Evolutionary conservation across 139 green algal species (phyloP).

Genomic region (Dunaliella primolecta): DNA sequence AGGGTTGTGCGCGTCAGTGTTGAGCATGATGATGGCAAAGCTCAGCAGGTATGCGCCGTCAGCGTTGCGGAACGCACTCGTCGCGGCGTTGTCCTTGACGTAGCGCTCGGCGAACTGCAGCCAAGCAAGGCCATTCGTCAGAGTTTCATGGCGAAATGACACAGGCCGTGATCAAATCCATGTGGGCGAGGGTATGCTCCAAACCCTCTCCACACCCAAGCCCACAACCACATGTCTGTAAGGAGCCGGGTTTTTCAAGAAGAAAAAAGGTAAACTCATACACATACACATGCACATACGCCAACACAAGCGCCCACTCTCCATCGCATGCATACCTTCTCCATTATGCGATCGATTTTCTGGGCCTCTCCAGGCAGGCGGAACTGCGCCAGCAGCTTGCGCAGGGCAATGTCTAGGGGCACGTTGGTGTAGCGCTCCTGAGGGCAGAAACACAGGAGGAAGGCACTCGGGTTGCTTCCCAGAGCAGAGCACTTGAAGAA

Average conservation of each 20-base stretch:
- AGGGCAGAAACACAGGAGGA: not conserved
- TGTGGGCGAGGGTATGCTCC: too few species aligned
- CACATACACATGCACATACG: not conserved
- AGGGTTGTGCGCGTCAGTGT: slow-evolving; percentile 94
- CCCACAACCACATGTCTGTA: too few species aligned
- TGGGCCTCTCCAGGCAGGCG: slow-evolving; percentile 73
- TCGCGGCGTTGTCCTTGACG: slow-evolving; percentile 37
- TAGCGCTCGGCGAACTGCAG: slow-evolving; percentile 44
- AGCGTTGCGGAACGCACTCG: slow-evolving; percentile 58
- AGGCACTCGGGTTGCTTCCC: too few species aligned
- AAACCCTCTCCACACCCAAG: too few species aligned
- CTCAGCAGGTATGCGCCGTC: slow-evolving; percentile 85
- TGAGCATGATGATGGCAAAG: slow-evolving; percentile 95
- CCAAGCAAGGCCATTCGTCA: too few species aligned
- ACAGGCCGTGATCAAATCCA: too few species aligned
- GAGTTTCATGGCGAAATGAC: too few species aligned
- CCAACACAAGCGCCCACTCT: not conserved
- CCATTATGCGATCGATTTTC: slow-evolving; percentile 93
- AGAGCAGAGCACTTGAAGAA: too few species aligned
- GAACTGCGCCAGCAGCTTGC: slow-evolving; percentile 57
- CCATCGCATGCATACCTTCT: slow-evolving; percentile 78
- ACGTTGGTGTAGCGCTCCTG: slow-evolving; percentile 1
- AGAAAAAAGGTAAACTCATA: not conserved
- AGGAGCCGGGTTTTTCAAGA: too few species aligned
- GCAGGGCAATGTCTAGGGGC: slow-evolving; percentile 16